phyloP scores from a whole-genome alignment of 2,329 filamentous ascomycete genomes.

The Talaromyces funiculosus region DNA sequence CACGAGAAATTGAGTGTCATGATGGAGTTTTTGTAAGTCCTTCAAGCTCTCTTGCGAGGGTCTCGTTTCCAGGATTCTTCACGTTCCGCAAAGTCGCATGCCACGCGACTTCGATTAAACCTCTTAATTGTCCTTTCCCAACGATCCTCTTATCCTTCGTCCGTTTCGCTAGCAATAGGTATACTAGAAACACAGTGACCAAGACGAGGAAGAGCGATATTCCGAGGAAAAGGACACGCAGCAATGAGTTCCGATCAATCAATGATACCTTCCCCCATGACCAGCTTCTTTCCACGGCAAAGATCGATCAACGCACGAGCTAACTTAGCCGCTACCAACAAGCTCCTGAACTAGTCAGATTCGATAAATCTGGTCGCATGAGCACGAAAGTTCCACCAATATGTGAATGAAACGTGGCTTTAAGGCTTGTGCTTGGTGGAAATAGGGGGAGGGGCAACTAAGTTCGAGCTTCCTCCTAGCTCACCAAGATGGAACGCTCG shows the following conservation, averaged over 20 bases:
- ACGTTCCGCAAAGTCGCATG: not conserved
- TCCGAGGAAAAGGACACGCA: not conserved
- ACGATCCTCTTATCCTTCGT: not conserved
- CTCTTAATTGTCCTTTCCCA: not conserved
- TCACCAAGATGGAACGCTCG: not conserved
- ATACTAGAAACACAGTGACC: not conserved
- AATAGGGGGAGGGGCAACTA: slow-evolving; percentile 9
- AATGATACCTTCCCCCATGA: not conserved
- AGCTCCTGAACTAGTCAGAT: not conserved
- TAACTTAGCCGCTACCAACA: not conserved
- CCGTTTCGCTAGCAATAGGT: not conserved
- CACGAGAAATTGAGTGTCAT: slow-evolving; percentile 11
- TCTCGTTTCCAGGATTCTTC: not conserved
- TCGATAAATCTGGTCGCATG: not conserved
- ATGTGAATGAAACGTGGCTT: slow-evolving; percentile 6
- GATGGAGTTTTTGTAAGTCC: not conserved
- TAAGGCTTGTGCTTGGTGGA: slow-evolving; percentile 1
- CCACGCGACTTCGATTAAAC: not conserved
- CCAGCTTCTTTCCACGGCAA: slow-evolving; percentile 5
- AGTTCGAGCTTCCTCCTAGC: not conserved
- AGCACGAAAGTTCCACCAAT: slow-evolving; percentile 5
- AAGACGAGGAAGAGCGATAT: not conserved
- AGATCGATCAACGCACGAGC: slow-evolving; percentile 1
- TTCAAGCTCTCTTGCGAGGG: not conserved
- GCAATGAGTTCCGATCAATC: not conserved